A percentile compares a stretch with the other conserved stretches of the same genome.
phyloP scores from a whole-genome alignment of 176 grass and related monocot species.

The Dendrocalamus sinicus region DNA sequence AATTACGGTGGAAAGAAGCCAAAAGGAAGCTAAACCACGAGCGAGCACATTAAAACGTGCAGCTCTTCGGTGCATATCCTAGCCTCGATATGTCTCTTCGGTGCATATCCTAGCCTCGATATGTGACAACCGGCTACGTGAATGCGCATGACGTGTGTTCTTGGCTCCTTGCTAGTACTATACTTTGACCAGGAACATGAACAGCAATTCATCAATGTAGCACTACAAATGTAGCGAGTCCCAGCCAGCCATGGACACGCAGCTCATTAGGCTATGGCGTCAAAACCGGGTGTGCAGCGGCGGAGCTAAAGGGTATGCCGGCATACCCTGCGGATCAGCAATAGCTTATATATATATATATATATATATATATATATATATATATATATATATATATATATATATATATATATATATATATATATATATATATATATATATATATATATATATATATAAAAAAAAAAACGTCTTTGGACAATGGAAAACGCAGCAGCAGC shows the following conservation, averaged over 20 bases:
- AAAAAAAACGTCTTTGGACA: no score
- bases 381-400: no score
- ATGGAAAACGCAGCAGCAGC: no score
- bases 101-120: background rate
- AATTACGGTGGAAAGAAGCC: background rate
- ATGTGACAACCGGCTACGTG: background rate
- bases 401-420: no score
- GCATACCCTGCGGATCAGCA: no score
- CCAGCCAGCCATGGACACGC: background rate
- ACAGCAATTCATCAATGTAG: background rate
- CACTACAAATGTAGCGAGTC: background rate
- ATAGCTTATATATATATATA: no score
- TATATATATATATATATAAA: no score
- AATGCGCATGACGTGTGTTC: background rate
- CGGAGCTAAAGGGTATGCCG: no score
- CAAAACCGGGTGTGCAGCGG: constrained; percentile 75
- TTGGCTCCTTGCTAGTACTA: background rate
- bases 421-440: no score
- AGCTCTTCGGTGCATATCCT: background rate
- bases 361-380: no score
- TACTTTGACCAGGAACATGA: background rate
- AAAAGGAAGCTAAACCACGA: background rate
- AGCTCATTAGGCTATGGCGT: constrained; percentile 26
- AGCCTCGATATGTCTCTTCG: background rate
- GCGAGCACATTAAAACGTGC: background rate